Evolutionary conservation across 108 stramenopile species (phyloP), one percentile per base, ranked within the genome.

Genomic region (Nannochloropsis salina): DNA sequence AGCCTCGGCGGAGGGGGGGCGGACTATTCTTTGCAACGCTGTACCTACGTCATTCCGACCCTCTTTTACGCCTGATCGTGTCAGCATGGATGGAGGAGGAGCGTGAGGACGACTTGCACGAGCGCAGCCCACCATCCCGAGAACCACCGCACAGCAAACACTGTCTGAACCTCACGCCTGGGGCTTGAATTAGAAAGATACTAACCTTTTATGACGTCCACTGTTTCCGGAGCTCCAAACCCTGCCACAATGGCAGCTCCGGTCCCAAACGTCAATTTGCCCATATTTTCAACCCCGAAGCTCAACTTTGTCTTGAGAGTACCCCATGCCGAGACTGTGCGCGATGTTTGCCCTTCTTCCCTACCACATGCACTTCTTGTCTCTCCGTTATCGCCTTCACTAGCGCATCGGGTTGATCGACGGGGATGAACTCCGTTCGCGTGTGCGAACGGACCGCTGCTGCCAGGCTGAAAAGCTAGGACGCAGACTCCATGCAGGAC

Each of bases 1-100:
- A 4, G 88, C 88, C 42, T 88, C 80, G 6, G 88, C 88, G 6
- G 84, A 84, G 45, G 80, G 31, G 61, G 61, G 61, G n/a, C n/a
- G 61, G 15, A 74, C 61, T n/a, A 74, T 74, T 15, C 61, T 74
- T 74, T 74, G 61, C 61, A 74, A n/a, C 20, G 8, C 61, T n/a
- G 61, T 74, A n/a, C 61, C 61, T n/a, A 74, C n/a, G 61, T 74
- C 61, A n/a, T 74, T 15, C 61, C 61, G 61, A 15, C 61, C 61
- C 20, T 74, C 61, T 74, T 74, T 74, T n/a, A 74, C 61, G 31
- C 31, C 31, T 31, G 31, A 31, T 31, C 31, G 31, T 31, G 31
- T 31, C 31, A 31, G 31, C 31, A 31, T 31, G 31, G 31, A 31
- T 31, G 31, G 31, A 31, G 31, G 31, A 31, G 31, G 31, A 31